Evolutionary conservation across 2,329 filamentous ascomycete species (phyloP).

Genomic region (Fusarium nanum): DNA sequence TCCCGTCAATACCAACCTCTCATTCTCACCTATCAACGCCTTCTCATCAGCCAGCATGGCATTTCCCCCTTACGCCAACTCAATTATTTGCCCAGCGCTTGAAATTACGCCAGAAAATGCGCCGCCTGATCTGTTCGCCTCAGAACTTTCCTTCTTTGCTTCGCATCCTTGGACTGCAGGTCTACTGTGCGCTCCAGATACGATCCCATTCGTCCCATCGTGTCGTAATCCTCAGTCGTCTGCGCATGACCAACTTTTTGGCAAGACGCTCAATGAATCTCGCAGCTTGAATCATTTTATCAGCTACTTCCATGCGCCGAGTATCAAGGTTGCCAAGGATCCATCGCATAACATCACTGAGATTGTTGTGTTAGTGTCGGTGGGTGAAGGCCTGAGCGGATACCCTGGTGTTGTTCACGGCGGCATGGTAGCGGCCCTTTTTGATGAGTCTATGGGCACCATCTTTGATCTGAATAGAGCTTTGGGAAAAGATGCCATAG

Average conservation of each 20-base stretch:
- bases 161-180: conserved; percentile 53
- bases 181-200: conserved; percentile 44
- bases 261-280: conserved; percentile 46
- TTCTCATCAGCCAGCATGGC: conserved; percentile 36
- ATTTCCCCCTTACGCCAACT: conserved; percentile 36
- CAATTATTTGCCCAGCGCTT: conserved; percentile 49
- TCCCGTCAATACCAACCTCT: conserved; percentile 7
- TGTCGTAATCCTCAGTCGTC: conserved; percentile 48
- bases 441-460: conserved; percentile 54
- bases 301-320: conserved; percentile 49
- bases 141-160: conserved; percentile 49
- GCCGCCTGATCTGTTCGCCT: conserved; percentile 43
- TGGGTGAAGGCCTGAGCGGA: conserved; percentile 52
- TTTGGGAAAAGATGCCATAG: conserved; percentile 47
- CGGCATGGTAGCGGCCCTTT: conserved; percentile 51
- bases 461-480: conserved; percentile 53
- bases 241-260: conserved; percentile 52
- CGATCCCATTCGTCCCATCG: conserved; percentile 51
- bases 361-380: conserved; percentile 48
- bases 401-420: conserved; percentile 52
- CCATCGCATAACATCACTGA: conserved; percentile 45
- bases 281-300: conserved; percentile 51
- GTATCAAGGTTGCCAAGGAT: conserved; percentile 41
- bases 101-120: conserved; percentile 46
- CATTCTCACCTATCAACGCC: conserved; percentile 21